phyloP scores from a whole-genome alignment of 1,139 yeast genomes.

The Kodamaea fungicola region DNA sequence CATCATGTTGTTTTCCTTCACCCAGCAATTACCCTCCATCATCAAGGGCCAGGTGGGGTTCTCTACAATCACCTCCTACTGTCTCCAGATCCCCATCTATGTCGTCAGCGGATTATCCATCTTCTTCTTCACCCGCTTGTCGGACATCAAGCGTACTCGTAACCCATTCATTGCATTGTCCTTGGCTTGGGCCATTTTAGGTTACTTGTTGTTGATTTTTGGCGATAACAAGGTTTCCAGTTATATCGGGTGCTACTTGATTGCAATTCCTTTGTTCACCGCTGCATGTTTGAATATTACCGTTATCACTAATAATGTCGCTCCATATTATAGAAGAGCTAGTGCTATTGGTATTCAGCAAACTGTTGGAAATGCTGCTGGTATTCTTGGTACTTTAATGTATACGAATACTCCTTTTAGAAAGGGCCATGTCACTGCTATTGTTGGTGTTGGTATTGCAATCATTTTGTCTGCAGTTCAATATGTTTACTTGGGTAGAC shows the following conservation, averaged over 20 bases:
- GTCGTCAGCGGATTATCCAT: conserved; percentile 4
- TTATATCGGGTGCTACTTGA: conserved; percentile 4
- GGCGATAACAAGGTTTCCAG: conserved; percentile 4
- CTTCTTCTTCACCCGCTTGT: conserved; percentile 2
- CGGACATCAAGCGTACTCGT: conserved; percentile 3
- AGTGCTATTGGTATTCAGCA: conserved; percentile 5
- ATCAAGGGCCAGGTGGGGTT: conserved; percentile 1
- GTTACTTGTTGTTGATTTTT: conserved; percentile 4
- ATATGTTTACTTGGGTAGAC: conserved; percentile 3
- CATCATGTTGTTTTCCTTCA: conserved; percentile 4
- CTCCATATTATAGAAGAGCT: conserved; percentile 6
- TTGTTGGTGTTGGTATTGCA: conserved; percentile 4
- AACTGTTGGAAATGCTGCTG: conserved; percentile 4
- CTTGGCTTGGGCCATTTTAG: conserved; percentile 3
- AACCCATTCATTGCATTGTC: conserved; percentile 4
- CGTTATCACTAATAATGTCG: conserved; percentile 4
- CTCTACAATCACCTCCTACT: conserved; percentile 1
- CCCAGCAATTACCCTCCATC: conserved; percentile 2
- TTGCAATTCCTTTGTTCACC: conserved; percentile 4
- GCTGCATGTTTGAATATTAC: conserved; percentile 4
- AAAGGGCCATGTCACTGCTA: conserved; percentile 2
- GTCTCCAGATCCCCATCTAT: conserved; percentile 3
- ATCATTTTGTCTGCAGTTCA: conserved; percentile 1
- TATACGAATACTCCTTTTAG: conserved; percentile 3
- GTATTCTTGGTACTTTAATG: conserved; percentile 4